A percentile compares a stretch with the other conserved stretches of the same genome.
Conservation (phyloP, 2,329 filamentous ascomycete genomes). For the Alternaria dauci region DNA sequence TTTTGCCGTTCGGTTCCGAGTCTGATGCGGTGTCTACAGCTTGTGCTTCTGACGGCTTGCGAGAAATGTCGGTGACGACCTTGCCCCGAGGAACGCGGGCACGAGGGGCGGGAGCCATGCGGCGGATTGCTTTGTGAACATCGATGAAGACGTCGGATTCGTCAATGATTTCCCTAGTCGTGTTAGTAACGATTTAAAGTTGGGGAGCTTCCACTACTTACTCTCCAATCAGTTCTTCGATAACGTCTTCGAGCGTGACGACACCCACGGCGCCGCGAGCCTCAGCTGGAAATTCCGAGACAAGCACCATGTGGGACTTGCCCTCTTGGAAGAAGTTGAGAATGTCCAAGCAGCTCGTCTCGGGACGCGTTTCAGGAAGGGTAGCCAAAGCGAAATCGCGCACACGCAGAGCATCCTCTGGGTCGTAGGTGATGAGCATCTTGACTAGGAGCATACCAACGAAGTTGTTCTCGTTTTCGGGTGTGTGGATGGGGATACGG, state of each 20-base stretch:
- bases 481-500: conserved; percentile 90
- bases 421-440: conserved; percentile 98
- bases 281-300: conserved; percentile 89
- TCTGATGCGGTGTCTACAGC: conserved; percentile 30
- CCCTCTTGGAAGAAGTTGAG: conserved; percentile 99
- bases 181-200: conserved; percentile 16
- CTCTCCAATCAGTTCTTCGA: conserved; percentile 98
- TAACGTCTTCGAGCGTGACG: conserved; percentile 96
- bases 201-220: conserved; percentile 59
- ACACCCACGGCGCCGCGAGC: conserved; percentile 90
- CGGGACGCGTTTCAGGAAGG: conserved; percentile 90
- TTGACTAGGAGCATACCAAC: conserved; percentile 98
- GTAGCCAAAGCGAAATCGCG: conserved; percentile 92
- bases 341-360: conserved; percentile 97
- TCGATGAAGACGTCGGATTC: conserved; percentile 99
- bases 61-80: conserved; percentile 57
- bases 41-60: conserved; percentile 36
- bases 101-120: conserved; percentile 84
- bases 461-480: conserved; percentile 85
- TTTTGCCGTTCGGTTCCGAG: conserved; percentile 25
- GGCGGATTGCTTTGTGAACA: conserved; percentile 95
- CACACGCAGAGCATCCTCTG: conserved; percentile 87
- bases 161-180: conserved; percentile 88
- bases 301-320: conserved; percentile 98
- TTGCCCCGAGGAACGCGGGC: conserved; percentile 69